Conservation (phyloP, 257 asterid genomes). For the Linderniella brevidens region DNA sequence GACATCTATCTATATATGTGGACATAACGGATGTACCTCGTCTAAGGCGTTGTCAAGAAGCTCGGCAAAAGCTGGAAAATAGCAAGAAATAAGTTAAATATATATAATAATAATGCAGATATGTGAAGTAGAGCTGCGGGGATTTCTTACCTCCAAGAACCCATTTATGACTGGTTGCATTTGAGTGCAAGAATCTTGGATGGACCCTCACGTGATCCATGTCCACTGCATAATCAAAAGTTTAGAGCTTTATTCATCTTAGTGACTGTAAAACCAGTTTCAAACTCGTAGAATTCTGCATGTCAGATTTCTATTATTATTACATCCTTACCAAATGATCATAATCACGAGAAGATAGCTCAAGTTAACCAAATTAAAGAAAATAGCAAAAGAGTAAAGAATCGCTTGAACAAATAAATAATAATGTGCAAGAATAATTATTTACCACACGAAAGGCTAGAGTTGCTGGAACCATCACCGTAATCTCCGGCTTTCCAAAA, state of each 20-base stretch:
- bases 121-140: too few relatives aligned
- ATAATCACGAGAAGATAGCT: too few relatives aligned
- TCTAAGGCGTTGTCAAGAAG: conserved; percentile 77
- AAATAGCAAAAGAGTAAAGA: too few relatives aligned
- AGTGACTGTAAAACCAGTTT: not conserved
- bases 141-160: conserved; percentile 67
- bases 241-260: not conserved
- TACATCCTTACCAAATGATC: too few relatives aligned
- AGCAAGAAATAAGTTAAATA: conserved; percentile 1
- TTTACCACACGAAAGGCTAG: conserved; percentile 1
- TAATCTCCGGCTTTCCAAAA: conserved; percentile 81
- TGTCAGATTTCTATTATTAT: not conserved
- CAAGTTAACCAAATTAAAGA: too few relatives aligned
- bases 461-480: conserved; percentile 19
- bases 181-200: conserved; percentile 71
- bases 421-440: not conserved
- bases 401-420: too few relatives aligned
- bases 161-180: conserved; percentile 92
- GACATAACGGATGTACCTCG: conserved; percentile 53
- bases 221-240: conserved; percentile 22
- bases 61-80: conserved; percentile 59
- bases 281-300: not conserved
- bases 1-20: too few relatives aligned
- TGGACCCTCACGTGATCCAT: conserved; percentile 65
- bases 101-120: too few relatives aligned